Conservation (phyloP, 805 yeast genomes). For the Sungouiozyma ichnusensis region DNA sequence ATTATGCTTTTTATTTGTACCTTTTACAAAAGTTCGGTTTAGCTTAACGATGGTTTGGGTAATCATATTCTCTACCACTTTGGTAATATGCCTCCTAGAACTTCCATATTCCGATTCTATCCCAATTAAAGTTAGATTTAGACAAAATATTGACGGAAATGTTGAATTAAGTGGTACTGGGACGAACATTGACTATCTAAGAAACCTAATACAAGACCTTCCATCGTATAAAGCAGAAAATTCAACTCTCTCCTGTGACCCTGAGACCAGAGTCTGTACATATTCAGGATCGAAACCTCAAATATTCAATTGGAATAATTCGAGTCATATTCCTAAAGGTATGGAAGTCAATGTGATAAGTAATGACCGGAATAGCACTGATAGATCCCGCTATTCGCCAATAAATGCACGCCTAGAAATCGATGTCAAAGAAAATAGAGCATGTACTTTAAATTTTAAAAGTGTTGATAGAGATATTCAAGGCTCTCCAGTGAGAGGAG, state of each 20-base stretch:
- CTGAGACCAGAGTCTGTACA: conserved; percentile 39
- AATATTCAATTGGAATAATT: conserved; percentile 30
- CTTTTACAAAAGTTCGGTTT: conserved; percentile 3
- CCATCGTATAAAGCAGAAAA: conserved; percentile 46
- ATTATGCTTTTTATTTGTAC: conserved; percentile 11
- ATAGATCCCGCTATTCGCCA: conserved; percentile 50
- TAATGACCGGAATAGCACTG: conserved; percentile 35
- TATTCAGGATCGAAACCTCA: conserved; percentile 43
- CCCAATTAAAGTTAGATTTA: conserved; percentile 66
- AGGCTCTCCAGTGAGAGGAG: conserved; percentile 46
- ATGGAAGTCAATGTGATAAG: conserved; percentile 41
- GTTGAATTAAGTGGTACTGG: conserved; percentile 9
- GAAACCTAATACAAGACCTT: conserved; percentile 41
- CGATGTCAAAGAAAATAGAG: conserved; percentile 49
- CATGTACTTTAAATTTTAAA: conserved; percentile 53
- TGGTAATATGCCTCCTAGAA: conserved; percentile 25
- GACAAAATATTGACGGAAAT: conserved; percentile 43
- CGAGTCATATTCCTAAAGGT: conserved; percentile 30
- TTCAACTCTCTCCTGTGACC: conserved; percentile 29
- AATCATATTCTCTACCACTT: not conserved
- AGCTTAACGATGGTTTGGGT: not conserved
- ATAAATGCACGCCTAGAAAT: conserved; percentile 52
- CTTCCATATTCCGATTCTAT: conserved; percentile 46
- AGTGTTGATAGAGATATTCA: conserved; percentile 22
- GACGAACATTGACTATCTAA: conserved; percentile 16